Conservation (phyloP, 768 basidiomycete species). For the Pleurotus salmoneostramineus region DNA sequence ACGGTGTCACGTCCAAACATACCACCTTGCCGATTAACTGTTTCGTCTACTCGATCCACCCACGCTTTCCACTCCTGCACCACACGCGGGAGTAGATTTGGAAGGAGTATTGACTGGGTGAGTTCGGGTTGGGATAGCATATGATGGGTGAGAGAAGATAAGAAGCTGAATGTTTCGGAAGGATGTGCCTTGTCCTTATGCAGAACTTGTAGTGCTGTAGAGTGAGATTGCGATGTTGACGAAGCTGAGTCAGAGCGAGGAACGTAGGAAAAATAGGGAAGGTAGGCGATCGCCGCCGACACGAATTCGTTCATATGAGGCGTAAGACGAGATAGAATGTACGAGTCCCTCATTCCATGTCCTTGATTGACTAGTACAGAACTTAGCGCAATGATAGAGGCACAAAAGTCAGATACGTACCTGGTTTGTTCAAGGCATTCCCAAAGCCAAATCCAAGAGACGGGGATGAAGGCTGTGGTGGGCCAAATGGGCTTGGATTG, state of each 20-base stretch:
- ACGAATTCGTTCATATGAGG: slow-evolving; percentile 77
- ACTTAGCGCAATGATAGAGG: slow-evolving; percentile 11
- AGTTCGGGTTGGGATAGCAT: slow-evolving; percentile 66
- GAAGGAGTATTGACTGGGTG: slow-evolving; percentile 53
- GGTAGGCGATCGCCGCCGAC: slow-evolving; percentile 73
- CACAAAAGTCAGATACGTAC: neutral
- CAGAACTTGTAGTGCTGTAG: slow-evolving; percentile 41
- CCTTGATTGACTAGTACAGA: slow-evolving; percentile 23
- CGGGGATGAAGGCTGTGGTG: slow-evolving; percentile 10
- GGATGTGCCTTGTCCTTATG: slow-evolving; percentile 70
- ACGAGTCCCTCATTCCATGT: slow-evolving; percentile 72
- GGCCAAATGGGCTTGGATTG: slow-evolving; percentile 33
- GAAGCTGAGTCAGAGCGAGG: slow-evolving; percentile 19
- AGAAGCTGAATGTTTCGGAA: slow-evolving; percentile 68
- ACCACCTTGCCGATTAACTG: slow-evolving; percentile 68
- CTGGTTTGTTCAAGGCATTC: slow-evolving; percentile 20
- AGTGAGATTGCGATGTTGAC: slow-evolving; percentile 32
- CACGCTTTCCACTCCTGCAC: slow-evolving; percentile 76
- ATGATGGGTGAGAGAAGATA: slow-evolving; percentile 65
- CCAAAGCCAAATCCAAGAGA: slow-evolving; percentile 30
- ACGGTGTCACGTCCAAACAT: slow-evolving; percentile 80
- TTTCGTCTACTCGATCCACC: slow-evolving; percentile 64
- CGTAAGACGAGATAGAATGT: slow-evolving; percentile 70
- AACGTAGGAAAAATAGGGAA: slow-evolving; percentile 78
- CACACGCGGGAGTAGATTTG: slow-evolving; percentile 59